Evolutionary conservation across 345 rosid genomes (phyloP).

Genomic region (Brassica juncea): DNA sequence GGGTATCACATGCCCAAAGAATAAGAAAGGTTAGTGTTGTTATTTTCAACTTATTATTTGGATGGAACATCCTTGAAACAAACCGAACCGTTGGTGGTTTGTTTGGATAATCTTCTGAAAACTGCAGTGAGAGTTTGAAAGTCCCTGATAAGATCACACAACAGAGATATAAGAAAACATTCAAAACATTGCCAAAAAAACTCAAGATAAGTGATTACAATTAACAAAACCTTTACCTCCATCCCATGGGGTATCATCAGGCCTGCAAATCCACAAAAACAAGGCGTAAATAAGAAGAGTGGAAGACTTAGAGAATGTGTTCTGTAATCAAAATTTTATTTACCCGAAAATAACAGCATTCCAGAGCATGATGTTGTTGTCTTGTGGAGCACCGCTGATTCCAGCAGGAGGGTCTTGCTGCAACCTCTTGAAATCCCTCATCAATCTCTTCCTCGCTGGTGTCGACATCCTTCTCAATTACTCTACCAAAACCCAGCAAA

Average conservation of each 20-base stretch:
- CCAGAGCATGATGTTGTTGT: slow-evolving; percentile 71
- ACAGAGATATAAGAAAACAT: not conserved
- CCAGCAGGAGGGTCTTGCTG: slow-evolving; percentile 80
- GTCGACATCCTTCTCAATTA: slow-evolving; percentile 69
- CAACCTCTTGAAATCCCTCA: slow-evolving; percentile 78
- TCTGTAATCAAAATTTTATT: not conserved
- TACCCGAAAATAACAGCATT: slow-evolving; percentile 77
- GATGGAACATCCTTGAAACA: slow-evolving; percentile 84
- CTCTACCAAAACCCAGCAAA: too few species aligned
- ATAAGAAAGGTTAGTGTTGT: not conserved
- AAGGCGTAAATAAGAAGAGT: not conserved
- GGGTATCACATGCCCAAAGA: not conserved
- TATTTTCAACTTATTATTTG: slow-evolving; percentile 62
- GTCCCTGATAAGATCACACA: slow-evolving; percentile 51
- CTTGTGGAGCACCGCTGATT: slow-evolving; percentile 73
- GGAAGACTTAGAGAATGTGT: not conserved
- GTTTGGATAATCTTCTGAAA: slow-evolving; percentile 76
- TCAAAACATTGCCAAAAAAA: not conserved
- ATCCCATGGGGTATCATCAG: slow-evolving; percentile 79
- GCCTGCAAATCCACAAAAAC: slow-evolving; percentile 44
- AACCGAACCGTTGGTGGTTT: slow-evolving; percentile 80
- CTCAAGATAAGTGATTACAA: not conserved
- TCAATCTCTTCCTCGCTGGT: slow-evolving; percentile 69
- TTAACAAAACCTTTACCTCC: slow-evolving; percentile 48
- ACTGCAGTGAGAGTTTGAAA: slow-evolving; percentile 74